Evolutionary conservation across 2,329 filamentous ascomycete species (phyloP).

Genomic region (Cytospora leucostoma): DNA sequence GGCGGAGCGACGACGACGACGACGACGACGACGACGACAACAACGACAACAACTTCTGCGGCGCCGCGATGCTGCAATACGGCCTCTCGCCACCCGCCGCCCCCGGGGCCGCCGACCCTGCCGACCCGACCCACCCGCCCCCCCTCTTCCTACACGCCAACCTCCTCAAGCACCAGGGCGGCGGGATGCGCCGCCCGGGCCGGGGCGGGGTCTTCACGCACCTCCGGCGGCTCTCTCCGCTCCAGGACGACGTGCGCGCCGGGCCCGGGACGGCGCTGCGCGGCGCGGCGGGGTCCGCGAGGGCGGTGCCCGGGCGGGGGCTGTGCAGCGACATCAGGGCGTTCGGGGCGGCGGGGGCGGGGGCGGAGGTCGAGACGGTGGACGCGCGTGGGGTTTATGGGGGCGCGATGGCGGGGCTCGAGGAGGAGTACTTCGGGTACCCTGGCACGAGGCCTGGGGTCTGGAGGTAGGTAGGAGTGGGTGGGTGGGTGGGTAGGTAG

Average conservation of each 20-base stretch:
- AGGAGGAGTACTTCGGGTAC: slow-evolving; percentile 21
- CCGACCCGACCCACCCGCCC: slow-evolving; percentile 18
- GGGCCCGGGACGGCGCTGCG: slow-evolving; percentile 9
- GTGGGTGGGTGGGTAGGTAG: no score
- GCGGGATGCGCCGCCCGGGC: no score
- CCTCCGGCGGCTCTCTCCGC: slow-evolving; percentile 18
- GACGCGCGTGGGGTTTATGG: slow-evolving; percentile 16
- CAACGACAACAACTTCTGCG: slow-evolving; percentile 26
- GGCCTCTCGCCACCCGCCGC: slow-evolving; percentile 13
- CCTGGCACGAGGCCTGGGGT: background rate
- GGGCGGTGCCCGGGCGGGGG: slow-evolving; percentile 13
- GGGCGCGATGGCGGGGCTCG: slow-evolving; percentile 16
- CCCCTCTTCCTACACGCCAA: slow-evolving; percentile 27
- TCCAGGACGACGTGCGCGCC: slow-evolving; percentile 21
- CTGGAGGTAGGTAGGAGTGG: background rate
- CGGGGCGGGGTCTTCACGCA: slow-evolving; percentile 14
- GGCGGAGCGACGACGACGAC: no score
- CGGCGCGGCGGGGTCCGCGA: slow-evolving; percentile 14
- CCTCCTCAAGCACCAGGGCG: slow-evolving; percentile 26
- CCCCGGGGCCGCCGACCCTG: slow-evolving; percentile 4
- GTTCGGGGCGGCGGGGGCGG: slow-evolving; percentile 20
- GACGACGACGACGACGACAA: no score
- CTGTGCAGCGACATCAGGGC: slow-evolving; percentile 25
- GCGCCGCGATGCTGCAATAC: slow-evolving; percentile 27
- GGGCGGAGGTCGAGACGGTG: slow-evolving; percentile 20